Conservation (phyloP, 2,329 filamentous ascomycete genomes). For the Pyrenophora tritici-repentis region DNA sequence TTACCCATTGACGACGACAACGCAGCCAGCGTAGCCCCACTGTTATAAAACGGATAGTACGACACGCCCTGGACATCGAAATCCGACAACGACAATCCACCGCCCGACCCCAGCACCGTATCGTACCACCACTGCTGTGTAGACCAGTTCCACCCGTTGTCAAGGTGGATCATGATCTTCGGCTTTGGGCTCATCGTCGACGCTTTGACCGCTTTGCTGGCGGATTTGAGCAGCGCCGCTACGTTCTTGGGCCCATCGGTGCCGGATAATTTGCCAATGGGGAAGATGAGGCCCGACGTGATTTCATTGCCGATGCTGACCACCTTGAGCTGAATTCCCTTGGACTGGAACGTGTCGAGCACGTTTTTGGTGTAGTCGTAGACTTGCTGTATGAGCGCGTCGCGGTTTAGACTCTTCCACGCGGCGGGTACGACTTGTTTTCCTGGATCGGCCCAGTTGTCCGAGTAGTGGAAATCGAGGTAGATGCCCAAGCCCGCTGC, state of each 20-base stretch:
- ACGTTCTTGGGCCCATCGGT: conserved; percentile 60
- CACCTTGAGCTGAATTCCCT: conserved; percentile 62
- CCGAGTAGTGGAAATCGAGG: conserved; percentile 69
- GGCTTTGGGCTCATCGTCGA: conserved; percentile 62
- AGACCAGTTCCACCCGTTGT: conserved; percentile 75
- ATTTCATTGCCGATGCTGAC: conserved; percentile 78
- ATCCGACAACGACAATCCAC: conserved; percentile 58
- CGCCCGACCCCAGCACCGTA: conserved; percentile 51
- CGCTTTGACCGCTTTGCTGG: conserved; percentile 67
- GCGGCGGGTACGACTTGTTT: conserved; percentile 66
- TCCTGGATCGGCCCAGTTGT: conserved; percentile 72
- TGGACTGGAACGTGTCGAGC: conserved; percentile 63
- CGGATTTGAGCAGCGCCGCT: conserved; percentile 67
- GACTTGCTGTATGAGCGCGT: conserved; percentile 63
- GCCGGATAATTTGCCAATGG: conserved; percentile 61
- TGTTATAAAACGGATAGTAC: conserved; percentile 74
- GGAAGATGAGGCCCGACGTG: conserved; percentile 68
- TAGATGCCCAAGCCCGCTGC: conserved; percentile 65
- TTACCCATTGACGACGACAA: conserved; percentile 62
- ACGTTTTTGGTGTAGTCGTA: conserved; percentile 72
- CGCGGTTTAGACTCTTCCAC: conserved; percentile 64
- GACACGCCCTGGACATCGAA: conserved; percentile 75
- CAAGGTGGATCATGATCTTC: conserved; percentile 75
- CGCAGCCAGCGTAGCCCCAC: conserved; percentile 61
- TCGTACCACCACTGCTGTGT: conserved; percentile 70